Evolutionary conservation across 768 basidiomycete genomes (phyloP).

Genomic region (Lentinula lateritia): DNA sequence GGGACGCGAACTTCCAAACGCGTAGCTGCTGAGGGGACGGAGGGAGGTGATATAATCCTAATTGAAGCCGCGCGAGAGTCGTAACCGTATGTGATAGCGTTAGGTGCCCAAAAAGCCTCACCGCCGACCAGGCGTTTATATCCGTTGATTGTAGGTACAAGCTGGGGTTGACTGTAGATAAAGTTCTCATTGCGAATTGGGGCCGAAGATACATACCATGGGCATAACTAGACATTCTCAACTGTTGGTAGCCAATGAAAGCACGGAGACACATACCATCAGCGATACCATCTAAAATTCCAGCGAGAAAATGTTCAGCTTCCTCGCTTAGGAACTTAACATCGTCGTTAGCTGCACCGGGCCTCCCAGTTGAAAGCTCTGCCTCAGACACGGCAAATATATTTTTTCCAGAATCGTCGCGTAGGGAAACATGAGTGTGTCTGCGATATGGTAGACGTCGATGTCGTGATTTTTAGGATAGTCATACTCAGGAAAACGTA

Average conservation of each 20-base stretch:
- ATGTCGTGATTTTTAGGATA: not conserved
- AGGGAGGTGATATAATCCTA: slow-evolving; percentile 89
- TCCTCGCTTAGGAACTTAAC: slow-evolving; percentile 78
- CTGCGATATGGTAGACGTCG: slow-evolving; percentile 26
- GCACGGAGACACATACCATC: slow-evolving; percentile 54
- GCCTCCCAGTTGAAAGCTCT: slow-evolving; percentile 58
- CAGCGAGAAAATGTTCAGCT: slow-evolving; percentile 93
- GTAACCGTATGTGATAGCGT: slow-evolving; percentile 90
- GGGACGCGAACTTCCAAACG: slow-evolving; percentile 92
- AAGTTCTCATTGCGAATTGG: not conserved
- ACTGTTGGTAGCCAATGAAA: slow-evolving; percentile 2
- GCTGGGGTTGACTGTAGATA: slow-evolving; percentile 27
- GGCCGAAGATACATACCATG: slow-evolving; percentile 40
- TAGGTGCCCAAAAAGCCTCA: slow-evolving; percentile 92
- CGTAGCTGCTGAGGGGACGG: slow-evolving; percentile 74
- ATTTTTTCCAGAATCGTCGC: slow-evolving; percentile 63
- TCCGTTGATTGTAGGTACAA: slow-evolving; percentile 90
- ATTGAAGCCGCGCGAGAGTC: slow-evolving; percentile 92
- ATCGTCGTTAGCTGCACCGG: slow-evolving; percentile 71
- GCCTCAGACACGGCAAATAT: slow-evolving; percentile 68
- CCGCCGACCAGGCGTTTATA: slow-evolving; percentile 96
- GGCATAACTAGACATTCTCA: slow-evolving; percentile 61
- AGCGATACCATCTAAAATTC: slow-evolving; percentile 81
- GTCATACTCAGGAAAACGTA: slow-evolving; percentile 22
- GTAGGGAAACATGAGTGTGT: slow-evolving; percentile 89